These are phyloP conservation scores for Achaetomium macrosporum DNA, from an alignment of 2,329 filamentous ascomycete species.

Conservation along the genomic window DNA sequence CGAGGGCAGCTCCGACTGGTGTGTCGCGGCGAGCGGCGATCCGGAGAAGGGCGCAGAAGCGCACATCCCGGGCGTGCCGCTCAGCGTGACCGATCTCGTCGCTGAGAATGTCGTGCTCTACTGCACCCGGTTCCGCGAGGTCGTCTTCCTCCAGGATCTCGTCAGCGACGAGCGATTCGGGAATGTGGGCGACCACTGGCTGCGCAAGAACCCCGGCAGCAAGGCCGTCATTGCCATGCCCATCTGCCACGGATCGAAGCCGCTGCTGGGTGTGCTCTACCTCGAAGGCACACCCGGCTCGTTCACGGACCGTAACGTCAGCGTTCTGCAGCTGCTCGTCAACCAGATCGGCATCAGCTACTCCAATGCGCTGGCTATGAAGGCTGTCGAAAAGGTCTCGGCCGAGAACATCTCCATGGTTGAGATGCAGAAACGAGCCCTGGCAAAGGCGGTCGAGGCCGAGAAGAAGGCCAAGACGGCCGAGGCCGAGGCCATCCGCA, in stretches of 20 bases:
- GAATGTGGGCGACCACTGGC: conserved; percentile 65
- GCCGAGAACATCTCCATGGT: conserved; percentile 76
- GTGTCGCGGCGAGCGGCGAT: conserved; percentile 66
- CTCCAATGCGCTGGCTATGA: conserved; percentile 61
- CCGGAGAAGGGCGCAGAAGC: conserved; percentile 62
- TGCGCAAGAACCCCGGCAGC: conserved; percentile 61
- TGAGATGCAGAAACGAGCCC: conserved; percentile 65
- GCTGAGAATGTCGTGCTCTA: conserved; percentile 73
- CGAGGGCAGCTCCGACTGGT: conserved; percentile 58
- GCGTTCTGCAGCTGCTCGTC: conserved; percentile 63
- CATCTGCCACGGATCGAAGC: conserved; percentile 65
- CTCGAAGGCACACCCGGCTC: conserved; percentile 68
- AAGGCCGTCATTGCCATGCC: conserved; percentile 76
- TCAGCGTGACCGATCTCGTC: conserved; percentile 62
- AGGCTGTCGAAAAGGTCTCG: conserved; percentile 69
- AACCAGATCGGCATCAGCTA: conserved; percentile 73
- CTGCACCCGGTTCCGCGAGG: conserved; percentile 68
- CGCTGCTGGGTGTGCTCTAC: conserved; percentile 68
- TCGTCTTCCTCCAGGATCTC: conserved; percentile 68
- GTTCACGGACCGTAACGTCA: conserved; percentile 69
- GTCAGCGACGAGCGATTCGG: conserved; percentile 71
- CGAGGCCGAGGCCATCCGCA: conserved; percentile 69
- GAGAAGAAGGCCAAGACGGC: conserved; percentile 72
- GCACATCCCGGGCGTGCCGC: conserved; percentile 58
- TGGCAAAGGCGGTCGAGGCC: conserved; percentile 65